phyloP scores from a whole-genome alignment of 2,329 filamentous ascomycete genomes.

The Pseudogymnoascus sp. region DNA sequence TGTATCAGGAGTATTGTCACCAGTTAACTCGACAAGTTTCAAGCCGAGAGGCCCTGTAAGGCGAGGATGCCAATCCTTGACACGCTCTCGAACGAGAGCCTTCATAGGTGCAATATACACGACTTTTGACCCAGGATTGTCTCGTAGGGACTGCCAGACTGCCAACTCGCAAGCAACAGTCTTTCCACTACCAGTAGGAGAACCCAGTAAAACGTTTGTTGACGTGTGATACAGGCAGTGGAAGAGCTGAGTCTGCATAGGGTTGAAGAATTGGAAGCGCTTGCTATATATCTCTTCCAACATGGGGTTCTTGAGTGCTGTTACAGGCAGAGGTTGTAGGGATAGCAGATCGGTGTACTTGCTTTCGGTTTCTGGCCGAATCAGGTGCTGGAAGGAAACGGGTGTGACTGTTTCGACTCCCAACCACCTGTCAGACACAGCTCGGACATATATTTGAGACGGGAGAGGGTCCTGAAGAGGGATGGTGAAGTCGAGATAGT shows the following conservation, averaged over 20 bases:
- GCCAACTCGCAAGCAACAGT: slow-evolving; percentile 92
- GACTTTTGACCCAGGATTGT: slow-evolving; percentile 90
- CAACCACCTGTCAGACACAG: slow-evolving; percentile 92
- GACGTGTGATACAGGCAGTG: slow-evolving; percentile 91
- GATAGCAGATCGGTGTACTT: slow-evolving; percentile 93
- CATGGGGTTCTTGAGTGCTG: slow-evolving; percentile 77
- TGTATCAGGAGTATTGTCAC: slow-evolving; percentile 96
- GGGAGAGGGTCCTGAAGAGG: slow-evolving; percentile 88
- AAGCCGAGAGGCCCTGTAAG: slow-evolving; percentile 77
- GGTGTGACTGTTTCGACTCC: slow-evolving; percentile 93
- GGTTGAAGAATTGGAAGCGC: slow-evolving; percentile 94
- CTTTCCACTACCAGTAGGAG: slow-evolving; percentile 94
- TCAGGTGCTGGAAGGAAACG: slow-evolving; percentile 95
- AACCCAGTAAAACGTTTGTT: slow-evolving; percentile 88
- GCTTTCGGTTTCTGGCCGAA: slow-evolving; percentile 93
- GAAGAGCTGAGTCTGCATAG: slow-evolving; percentile 99
- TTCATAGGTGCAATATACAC: slow-evolving; percentile 99
- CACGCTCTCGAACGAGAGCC: slow-evolving; percentile 89
- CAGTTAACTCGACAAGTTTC: slow-evolving; percentile 90
- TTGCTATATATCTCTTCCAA: slow-evolving; percentile 84
- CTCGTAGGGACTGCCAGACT: slow-evolving; percentile 99
- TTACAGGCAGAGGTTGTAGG: slow-evolving; percentile 80
- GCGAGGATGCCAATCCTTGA: slow-evolving; percentile 86
- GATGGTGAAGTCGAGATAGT: slow-evolving; percentile 97
- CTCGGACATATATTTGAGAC: slow-evolving; percentile 91